Evolutionary conservation across 768 basidiomycete species (phyloP).

Genomic region (Paxillus involutus): DNA sequence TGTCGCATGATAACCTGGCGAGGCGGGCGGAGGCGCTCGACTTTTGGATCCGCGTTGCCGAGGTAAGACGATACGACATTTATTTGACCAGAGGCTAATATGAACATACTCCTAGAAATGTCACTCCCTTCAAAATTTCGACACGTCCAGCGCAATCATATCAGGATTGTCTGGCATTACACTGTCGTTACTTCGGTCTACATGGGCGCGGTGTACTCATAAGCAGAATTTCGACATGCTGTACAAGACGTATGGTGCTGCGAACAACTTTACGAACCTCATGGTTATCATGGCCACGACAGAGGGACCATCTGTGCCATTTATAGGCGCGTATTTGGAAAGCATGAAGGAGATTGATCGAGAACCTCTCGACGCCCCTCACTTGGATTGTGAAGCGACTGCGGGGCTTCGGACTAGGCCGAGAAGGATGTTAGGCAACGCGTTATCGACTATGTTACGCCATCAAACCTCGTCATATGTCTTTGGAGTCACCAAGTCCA

Average conservation of each 20-base stretch:
- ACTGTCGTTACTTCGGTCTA: slow-evolving; percentile 55
- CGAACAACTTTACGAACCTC: slow-evolving; percentile 37
- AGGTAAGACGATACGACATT: slow-evolving; percentile 46
- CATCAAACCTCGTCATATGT: slow-evolving; percentile 54
- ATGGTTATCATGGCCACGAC: slow-evolving; percentile 40
- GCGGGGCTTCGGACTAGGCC: slow-evolving; percentile 54
- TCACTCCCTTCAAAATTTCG: slow-evolving; percentile 59
- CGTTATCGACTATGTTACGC: slow-evolving; percentile 52
- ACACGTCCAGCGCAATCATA: slow-evolving; percentile 66
- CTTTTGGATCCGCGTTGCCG: slow-evolving; percentile 77
- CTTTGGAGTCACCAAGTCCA: slow-evolving; percentile 45
- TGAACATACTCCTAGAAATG: slow-evolving; percentile 54
- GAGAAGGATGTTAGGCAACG: slow-evolving; percentile 52
- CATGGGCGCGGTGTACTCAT: slow-evolving; percentile 64
- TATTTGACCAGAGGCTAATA: not conserved
- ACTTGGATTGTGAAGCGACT: slow-evolving; percentile 13
- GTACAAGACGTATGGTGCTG: slow-evolving; percentile 56
- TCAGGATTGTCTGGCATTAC: slow-evolving; percentile 61
- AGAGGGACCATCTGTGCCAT: slow-evolving; percentile 67
- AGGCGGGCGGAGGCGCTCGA: slow-evolving; percentile 61
- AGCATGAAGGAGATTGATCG: slow-evolving; percentile 58
- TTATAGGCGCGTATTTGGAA: slow-evolving; percentile 61
- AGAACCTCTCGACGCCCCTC: slow-evolving; percentile 41
- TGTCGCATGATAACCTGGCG: slow-evolving; percentile 49
- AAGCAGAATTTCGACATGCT: slow-evolving; percentile 52